phyloP scores from a whole-genome alignment of 2,329 filamentous ascomycete species.

The Ceratocystis destructans region DNA sequence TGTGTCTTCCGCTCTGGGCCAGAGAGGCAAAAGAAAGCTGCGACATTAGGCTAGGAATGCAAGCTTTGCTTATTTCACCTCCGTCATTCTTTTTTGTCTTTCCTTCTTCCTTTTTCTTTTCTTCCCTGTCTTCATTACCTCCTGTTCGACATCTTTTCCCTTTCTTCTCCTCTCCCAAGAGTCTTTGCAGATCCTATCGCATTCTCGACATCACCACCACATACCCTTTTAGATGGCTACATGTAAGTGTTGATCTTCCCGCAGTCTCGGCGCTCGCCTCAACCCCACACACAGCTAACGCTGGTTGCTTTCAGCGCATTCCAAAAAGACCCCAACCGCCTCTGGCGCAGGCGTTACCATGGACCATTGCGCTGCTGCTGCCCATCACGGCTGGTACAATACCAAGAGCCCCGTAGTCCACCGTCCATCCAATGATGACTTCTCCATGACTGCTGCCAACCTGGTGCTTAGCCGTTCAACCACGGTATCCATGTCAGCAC shows the following conservation, averaged over 20 bases:
- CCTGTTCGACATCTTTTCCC: neutral
- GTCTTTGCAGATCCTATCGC: neutral
- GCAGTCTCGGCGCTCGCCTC: neutral
- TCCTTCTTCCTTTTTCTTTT: neutral
- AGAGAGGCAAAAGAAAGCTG: constrained; percentile 5
- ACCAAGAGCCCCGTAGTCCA: constrained; percentile 39
- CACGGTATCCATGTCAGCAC: neutral
- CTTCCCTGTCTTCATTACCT: neutral
- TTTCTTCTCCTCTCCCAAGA: neutral
- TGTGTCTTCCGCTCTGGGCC: constrained; percentile 4
- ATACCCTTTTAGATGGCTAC: constrained; percentile 1
- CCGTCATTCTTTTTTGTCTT: neutral
- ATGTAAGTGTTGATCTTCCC: neutral
- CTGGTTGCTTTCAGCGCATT: neutral
- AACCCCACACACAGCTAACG: neutral
- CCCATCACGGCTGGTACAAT: constrained; percentile 54
- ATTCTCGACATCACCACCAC: neutral
- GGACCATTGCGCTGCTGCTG: constrained; percentile 45
- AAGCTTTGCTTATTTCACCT: neutral
- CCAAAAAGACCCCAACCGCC: constrained; percentile 1
- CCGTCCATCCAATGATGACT: constrained; percentile 33
- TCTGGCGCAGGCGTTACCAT: constrained; percentile 7
- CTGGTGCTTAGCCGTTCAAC: constrained; percentile 6
- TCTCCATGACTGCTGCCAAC: constrained; percentile 35
- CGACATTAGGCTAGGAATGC: neutral